These are phyloP conservation scores for Lactarius hatsudake DNA, from an alignment of 768 basidiomycete species.

Conservation along the genomic window DNA sequence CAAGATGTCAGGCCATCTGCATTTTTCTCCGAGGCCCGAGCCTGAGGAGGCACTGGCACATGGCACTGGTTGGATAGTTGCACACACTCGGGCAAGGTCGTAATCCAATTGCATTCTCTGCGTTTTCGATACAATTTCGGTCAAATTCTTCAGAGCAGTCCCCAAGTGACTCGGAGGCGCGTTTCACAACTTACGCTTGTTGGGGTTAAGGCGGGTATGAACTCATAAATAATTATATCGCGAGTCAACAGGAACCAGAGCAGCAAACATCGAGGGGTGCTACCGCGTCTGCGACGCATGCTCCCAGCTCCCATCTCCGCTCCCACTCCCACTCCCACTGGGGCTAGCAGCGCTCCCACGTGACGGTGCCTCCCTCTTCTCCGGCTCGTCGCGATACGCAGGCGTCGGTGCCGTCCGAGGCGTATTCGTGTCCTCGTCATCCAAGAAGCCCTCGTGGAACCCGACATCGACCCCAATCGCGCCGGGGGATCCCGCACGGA, in stretches of 20 bases:
- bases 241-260: background rate
- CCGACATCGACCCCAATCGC: slow-evolving; percentile 35
- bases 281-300: slow-evolving; percentile 52
- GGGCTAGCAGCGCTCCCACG: slow-evolving; percentile 2
- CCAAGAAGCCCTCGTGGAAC: slow-evolving; percentile 80
- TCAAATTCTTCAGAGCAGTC: too few relatives aligned
- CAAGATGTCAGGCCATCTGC: too few relatives aligned
- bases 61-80: too few relatives aligned
- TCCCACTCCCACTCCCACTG: slow-evolving; percentile 34
- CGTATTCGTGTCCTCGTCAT: slow-evolving; percentile 61
- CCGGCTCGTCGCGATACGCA: slow-evolving; percentile 56
- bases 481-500: slow-evolving; percentile 44
- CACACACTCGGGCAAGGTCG: too few relatives aligned
- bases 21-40: too few relatives aligned
- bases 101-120: too few relatives aligned
- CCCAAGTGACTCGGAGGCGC: too few relatives aligned
- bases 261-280: slow-evolving; percentile 21
- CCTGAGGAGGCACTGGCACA: too few relatives aligned
- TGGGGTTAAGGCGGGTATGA: background rate
- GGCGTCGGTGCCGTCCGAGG: slow-evolving; percentile 29
- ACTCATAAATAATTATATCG: background rate
- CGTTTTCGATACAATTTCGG: too few relatives aligned
- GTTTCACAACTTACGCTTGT: too few relatives aligned
- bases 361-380: slow-evolving; percentile 22
- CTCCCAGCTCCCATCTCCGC: slow-evolving; percentile 72